Evolutionary conservation across 1,284 basidiomycete genomes (phyloP), one percentile per base, ranked within the genome.

Genomic region (Austroboletus novae-zelandiae): DNA sequence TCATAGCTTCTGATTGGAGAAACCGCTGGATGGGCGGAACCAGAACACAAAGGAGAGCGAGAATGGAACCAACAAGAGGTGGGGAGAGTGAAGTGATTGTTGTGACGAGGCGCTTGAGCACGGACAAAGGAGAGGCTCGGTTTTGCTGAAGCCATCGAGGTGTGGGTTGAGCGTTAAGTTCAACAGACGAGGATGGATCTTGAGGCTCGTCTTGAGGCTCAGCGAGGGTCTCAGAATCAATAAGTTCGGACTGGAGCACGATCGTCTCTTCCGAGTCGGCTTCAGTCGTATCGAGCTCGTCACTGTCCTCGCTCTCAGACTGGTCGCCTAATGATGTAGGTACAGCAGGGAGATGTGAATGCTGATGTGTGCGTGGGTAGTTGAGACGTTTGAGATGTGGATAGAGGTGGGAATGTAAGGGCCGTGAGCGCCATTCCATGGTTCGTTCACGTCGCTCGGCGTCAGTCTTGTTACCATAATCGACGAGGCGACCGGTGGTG

Each of bases 31-130:
- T 60, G 2, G 89, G 86, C 7, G 74, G 85, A 17, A 89, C 77
- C 59, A 91, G 80, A 1, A 94, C 93, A 34, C 96, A 91, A 45
- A 92, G 55, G 34, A 98, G 74, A 3, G 91, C 92, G 1, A 83
- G 68, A 13, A 93, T 65, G 2, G 93, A 89, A 0, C 90, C 89
- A 77, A 89, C 88, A 27, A 94, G 80, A 0, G 91, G 91, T 0
- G 65, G 61, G 0, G 61, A 56, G 32, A 62, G 55, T 9, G 58
- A 59, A 2, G 51, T 47, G 9, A 61, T 6, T 2, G 13, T 25
- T 1, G 9, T 37, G 36, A 51, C 11, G 18, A 57, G 10, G 3
- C 36, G 43, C n/a, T 7, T 30, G 2, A 29, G 39, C n/a, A 51
- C 1, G n/a, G 41, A 31, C 9, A 35, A 13, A 18, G 14, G 20